phyloP scores from a whole-genome alignment of 139 green algal species.

The Haematococcus lacustris region DNA sequence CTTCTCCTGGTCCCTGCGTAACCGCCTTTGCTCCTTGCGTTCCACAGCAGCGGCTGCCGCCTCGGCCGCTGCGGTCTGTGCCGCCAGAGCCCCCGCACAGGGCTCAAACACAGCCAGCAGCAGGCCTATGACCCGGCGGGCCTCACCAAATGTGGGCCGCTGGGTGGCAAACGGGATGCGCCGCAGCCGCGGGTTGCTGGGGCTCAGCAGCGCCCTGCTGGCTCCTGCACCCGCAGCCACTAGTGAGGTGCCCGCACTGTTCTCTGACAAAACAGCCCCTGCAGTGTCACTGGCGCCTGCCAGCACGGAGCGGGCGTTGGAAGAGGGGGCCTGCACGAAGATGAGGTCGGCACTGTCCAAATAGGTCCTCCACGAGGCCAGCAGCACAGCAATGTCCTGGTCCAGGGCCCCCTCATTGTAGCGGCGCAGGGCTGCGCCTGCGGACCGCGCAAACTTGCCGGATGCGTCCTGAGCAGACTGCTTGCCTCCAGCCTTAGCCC shows the following conservation, averaged over 20 bases:
- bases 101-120: constrained; percentile 50
- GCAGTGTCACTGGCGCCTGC: not conserved
- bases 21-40: not conserved
- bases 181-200: constrained; percentile 51
- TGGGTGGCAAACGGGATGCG: constrained; percentile 69
- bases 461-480: constrained; percentile 80
- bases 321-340: constrained; percentile 53
- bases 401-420: constrained; percentile 76
- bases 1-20: not conserved
- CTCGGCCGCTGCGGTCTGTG: constrained; percentile 7
- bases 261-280: not conserved
- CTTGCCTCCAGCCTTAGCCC: constrained; percentile 79
- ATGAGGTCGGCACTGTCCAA: constrained; percentile 47
- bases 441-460: constrained; percentile 75
- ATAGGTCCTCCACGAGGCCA: constrained; percentile 45
- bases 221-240: constrained; percentile 2
- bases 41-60: constrained; percentile 8
- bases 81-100: constrained; percentile 5
- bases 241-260: not conserved
- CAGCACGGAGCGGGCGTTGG: constrained; percentile 35
- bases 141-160: constrained; percentile 79
- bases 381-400: constrained; percentile 49
- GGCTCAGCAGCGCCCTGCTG: constrained; percentile 1
- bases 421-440: constrained; percentile 70
- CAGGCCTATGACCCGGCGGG: constrained; percentile 46